phyloP scores from a whole-genome alignment of 345 rosid species.

The Melaleuca alternifolia region DNA sequence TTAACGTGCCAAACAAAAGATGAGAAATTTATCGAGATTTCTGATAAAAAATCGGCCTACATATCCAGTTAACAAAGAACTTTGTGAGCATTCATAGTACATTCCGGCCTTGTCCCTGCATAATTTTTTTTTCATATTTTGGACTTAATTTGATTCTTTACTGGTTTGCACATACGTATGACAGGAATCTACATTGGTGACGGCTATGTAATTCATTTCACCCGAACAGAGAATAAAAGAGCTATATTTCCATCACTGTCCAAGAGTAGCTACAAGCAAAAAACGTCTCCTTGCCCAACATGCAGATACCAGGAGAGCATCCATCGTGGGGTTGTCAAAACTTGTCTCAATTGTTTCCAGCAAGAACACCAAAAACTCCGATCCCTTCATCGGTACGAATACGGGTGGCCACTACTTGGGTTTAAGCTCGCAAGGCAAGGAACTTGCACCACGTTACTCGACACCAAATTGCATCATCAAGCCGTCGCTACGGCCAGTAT shows the following conservation, averaged over 20 bases:
- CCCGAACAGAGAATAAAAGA: not conserved
- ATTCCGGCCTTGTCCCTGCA: not conserved
- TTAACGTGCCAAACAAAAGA: not conserved
- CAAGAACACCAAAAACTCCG: no score
- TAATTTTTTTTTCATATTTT: no score
- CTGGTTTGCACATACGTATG: not conserved
- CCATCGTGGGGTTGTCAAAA: not conserved
- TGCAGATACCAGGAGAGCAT: not conserved
- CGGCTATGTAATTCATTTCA: not conserved
- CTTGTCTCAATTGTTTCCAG: not conserved
- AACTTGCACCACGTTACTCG: not conserved
- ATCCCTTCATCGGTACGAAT: not conserved
- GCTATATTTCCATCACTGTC: not conserved
- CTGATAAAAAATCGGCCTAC: not conserved
- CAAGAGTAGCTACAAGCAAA: not conserved
- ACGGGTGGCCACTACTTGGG: not conserved
- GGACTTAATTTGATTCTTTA: not conserved
- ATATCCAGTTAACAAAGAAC: not conserved
- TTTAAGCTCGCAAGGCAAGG: not conserved
- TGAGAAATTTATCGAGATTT: not conserved
- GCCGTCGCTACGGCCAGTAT: fast-evolving
- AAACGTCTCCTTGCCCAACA: not conserved
- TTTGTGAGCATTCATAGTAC: not conserved
- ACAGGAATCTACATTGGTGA: not conserved
- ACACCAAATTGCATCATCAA: not conserved